A percentile compares a stretch with the other conserved stretches of the same genome.
Evolutionary conservation across 805 yeast genomes (phyloP).

Genomic region (Yarrowia sp.): DNA sequence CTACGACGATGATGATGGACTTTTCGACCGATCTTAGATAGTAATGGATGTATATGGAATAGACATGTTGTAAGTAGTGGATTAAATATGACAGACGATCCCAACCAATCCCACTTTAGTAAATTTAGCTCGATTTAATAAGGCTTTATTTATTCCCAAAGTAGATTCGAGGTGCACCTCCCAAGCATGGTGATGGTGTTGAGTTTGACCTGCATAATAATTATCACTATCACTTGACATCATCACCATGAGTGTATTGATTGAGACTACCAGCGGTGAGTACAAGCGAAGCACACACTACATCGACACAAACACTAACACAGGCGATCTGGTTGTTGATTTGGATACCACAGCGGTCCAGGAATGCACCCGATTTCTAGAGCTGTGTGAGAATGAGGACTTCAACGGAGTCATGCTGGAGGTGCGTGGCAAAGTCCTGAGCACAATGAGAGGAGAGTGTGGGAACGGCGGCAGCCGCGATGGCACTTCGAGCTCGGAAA

Average conservation of each 20-base stretch:
- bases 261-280: slow-evolving; percentile 22
- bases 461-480: background rate
- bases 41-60: too few species aligned
- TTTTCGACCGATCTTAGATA: slow-evolving; percentile 52
- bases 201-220: background rate
- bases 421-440: background rate
- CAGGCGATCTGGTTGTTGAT: slow-evolving; percentile 25
- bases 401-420: slow-evolving; percentile 22
- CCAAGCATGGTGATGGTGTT: background rate
- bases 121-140: too few species aligned
- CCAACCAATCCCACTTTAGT: too few species aligned
- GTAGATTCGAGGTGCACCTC: background rate
- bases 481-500: background rate
- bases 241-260: slow-evolving; percentile 17
- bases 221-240: background rate
- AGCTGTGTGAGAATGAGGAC: slow-evolving; percentile 7
- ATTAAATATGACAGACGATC: too few species aligned
- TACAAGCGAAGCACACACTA: background rate
- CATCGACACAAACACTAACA: background rate
- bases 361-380: slow-evolving; percentile 12
- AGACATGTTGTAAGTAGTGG: too few species aligned
- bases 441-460: background rate
- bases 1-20: slow-evolving; percentile 51
- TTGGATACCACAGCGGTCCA: background rate
- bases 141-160: too few species aligned